Evolutionary conservation across 1,139 yeast species (phyloP), one percentile per base, ranked within the genome.

Genomic region (Oligophagozyma castellii): DNA sequence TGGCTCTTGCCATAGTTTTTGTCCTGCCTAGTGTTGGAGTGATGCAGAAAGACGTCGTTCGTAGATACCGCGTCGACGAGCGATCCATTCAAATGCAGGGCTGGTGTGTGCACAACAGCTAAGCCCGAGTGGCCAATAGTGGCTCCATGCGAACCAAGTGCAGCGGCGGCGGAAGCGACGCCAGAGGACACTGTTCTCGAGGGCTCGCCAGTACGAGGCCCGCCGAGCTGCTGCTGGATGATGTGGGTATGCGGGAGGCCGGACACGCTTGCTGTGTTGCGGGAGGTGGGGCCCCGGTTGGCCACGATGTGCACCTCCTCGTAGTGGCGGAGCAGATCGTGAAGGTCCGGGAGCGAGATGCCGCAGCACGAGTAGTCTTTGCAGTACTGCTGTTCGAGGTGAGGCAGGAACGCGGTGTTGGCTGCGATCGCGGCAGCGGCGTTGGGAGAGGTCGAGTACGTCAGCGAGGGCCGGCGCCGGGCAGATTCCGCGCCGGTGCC

Each of bases 311-410:
- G 98, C 24, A 93, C 86, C 55, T 89, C 96, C 54, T 92, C 98
- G 51, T 89, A 92, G 53, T 89, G 98, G 44, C 93, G 73, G 40
- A 89, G 65, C 39, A 89, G 63, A 55, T 89, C 98, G 55, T 89
- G 98, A 40, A 89, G 62, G 8, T 94, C 86, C 19, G 96, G 96
- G 34, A 92, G 65, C 24, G 78, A 63, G 52, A 80, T 78, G 19
- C 96, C 98, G 59, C 98, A 89, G 55, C 98, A 89, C 35, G 86
- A 74, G 56, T 89, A 89, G 58, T 89, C 98, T 54, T 80, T 81
- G 55, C 98, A 89, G 56, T 86, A 89, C 54, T 86, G 86, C 7
- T 94, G 94, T 56, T 89, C 98, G 36, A 89, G 63, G 47, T 81
- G 80, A 11, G 96, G 95, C 40, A 86, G 63, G 52, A 83, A 84